Base-by-base conservation (phyloP, 352 stramenopile genomes). In the Pythium aquatile region DNA sequence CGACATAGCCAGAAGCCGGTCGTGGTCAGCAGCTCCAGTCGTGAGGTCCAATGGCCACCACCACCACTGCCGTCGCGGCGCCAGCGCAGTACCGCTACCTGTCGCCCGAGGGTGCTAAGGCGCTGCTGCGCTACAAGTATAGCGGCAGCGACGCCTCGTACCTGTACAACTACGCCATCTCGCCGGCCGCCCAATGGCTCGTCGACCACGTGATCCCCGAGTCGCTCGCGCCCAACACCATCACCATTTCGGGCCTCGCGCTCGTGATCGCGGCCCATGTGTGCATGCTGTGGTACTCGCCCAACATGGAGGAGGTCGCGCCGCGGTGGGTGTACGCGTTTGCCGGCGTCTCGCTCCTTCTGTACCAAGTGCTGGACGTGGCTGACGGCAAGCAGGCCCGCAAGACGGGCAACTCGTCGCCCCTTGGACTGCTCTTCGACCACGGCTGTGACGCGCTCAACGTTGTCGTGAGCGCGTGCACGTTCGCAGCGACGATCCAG, bases 331-430 rank as follows among this genome's bases (percentile, higher is more conserved):
- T 91, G 7, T 94, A 96, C 66, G 74, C 83, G 61, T 66, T 76
- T 33, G 78, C 78, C 9, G 83, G 82, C 6, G 63, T 93, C 1
- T 83, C 80, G 55, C 75, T 96, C 33, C 59, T 91, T 33, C 59
- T 87, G 55, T 96, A 94, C 65, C 87, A 96, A 72, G 82, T 94
- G 37, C 75, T 96, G 61, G 87, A 96, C 61, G 87, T 94, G 40
- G 85, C 85, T 47, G 87, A 96, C 59, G 87, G 87, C 58, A 96
- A 96, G 69, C 87, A 96, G 61, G 87, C 87, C 28, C 82, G 87
- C 39, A 93, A 93, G 54, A 96, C 87, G 0, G 84, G 84, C 68
- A 94, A 93, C 75, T 94, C 85, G 68, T 94, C 85, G 28, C 87
- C 87, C 11, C 76, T 96, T 5, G 87, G 87, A 16, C 70, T 94